Evolutionary conservation across 75 land plant species (phyloP).

Genomic region (Pinus tabuliformis): DNA sequence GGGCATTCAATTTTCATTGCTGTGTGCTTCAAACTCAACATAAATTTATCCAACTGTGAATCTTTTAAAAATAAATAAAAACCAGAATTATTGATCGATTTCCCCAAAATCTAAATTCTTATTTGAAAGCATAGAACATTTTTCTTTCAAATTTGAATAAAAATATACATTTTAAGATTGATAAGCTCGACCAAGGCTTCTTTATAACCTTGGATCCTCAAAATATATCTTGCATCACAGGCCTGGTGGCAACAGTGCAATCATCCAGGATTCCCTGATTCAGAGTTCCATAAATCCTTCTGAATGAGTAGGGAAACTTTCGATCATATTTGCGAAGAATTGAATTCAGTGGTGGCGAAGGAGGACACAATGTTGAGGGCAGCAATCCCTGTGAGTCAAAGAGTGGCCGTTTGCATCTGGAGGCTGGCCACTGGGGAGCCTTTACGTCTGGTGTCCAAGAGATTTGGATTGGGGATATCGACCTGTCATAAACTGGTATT

Average conservation of each 20-base stretch:
- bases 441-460: conserved; percentile 80
- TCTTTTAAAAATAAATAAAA: too few species aligned
- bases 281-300: conserved; percentile 74
- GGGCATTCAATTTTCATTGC: too few species aligned
- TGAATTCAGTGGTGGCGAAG: conserved; percentile 68
- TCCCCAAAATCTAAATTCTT: too few species aligned
- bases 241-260: conserved; percentile 88
- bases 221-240: conserved; percentile 23
- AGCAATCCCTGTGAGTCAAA: conserved; percentile 80
- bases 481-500: conserved; percentile 96
- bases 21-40: too few species aligned
- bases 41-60: too few species aligned
- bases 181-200: too few species aligned
- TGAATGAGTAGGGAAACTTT: conserved; percentile 83
- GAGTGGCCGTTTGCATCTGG: conserved; percentile 98
- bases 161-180: too few species aligned
- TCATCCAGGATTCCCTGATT: conserved; percentile 78
- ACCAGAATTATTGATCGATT: too few species aligned
- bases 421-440: conserved; percentile 98
- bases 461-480: conserved; percentile 93
- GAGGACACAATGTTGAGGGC: conserved; percentile 83
- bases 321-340: conserved; percentile 81
- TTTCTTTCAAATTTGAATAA: too few species aligned
- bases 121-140: too few species aligned
- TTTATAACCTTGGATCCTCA: too few species aligned